These are phyloP conservation scores for Aureobasidium sp. DNA, from an alignment of 2,329 filamentous ascomycete species.

Conservation along the genomic window DNA sequence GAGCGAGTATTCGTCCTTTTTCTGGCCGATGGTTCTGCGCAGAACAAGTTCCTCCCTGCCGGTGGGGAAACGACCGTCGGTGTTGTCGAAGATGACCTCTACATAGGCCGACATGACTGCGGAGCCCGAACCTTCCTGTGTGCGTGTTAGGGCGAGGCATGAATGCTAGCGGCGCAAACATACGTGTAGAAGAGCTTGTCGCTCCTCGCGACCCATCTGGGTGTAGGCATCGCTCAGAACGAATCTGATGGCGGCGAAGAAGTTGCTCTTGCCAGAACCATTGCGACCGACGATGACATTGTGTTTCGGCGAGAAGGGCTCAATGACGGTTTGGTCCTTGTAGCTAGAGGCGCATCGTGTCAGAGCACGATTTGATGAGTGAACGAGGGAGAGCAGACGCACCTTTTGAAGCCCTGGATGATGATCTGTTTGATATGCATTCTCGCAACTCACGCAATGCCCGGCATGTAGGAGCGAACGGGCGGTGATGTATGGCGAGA, in stretches of 20 bases:
- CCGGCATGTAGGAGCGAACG: background rate
- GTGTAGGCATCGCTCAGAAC: conserved; percentile 97
- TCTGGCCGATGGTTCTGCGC: conserved; percentile 88
- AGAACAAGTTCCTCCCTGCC: conserved; percentile 85
- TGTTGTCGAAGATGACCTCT: conserved; percentile 98
- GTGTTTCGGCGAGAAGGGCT: conserved; percentile 93
- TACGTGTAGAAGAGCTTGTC: conserved; percentile 84
- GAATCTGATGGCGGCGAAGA: conserved; percentile 98
- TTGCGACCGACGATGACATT: conserved; percentile 99
- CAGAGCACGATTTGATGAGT: background rate
- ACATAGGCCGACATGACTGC: conserved; percentile 99
- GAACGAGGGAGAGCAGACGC: conserved; percentile 21
- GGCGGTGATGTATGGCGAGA: background rate
- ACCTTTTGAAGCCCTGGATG: conserved; percentile 99
- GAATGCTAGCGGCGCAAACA: conserved; percentile 19
- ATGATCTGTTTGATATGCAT: conserved; percentile 99
- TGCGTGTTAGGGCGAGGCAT: background rate
- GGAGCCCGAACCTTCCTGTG: conserved; percentile 82
- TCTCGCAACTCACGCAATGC: background rate
- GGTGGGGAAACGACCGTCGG: conserved; percentile 88
- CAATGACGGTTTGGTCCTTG: conserved; percentile 98
- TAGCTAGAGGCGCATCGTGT: conserved; percentile 54
- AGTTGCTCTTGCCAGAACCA: conserved; percentile 98
- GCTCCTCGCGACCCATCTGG: conserved; percentile 91
- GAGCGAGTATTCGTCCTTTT: conserved; percentile 97